Base-by-base conservation (phyloP, 2,329 filamentous ascomycete species). In the Cercospora sesami region DNA sequence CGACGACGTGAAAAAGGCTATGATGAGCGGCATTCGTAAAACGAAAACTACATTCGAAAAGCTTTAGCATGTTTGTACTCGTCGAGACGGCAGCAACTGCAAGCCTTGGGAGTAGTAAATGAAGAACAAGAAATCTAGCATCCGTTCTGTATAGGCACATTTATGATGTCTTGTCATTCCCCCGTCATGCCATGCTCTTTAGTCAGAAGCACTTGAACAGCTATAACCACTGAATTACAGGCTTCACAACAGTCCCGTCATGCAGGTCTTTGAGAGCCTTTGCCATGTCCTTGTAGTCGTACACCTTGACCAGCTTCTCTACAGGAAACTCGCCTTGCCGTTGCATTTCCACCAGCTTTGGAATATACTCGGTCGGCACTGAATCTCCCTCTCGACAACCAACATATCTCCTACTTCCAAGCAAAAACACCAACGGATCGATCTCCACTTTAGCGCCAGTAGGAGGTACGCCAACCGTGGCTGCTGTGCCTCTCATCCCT, bases 41-140 rank as follows among this genome's bases (percentile, higher is more conserved):
- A 72, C 68, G 18, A 71, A 71, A 64, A 51, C 71, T 28, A 73
- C 63, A n/a, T 73, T 73, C 59, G 69, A 71, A 53, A 73, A 73
- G 60, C 65, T 73, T 7, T 53, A 62, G 60, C 23, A 23, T 16
- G 4, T 2, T 48, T 16, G 36, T n/a, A 39, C 14, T n/a, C 14
- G 36, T 14, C 5, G 36, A 39, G 14, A 39, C 14, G 36, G 4
- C 36, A 39, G 14, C 36, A 39, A 39, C 4, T 7, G 5, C 36
- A 14, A n/a, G 14, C 14, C 0, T 7, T 5, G n/a, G 36, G 5
- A 16, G 12, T 14, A 36, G 16, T 3, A 12, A 39, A 39, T 5
- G 5, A 7, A 39, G 2, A 39, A 14, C 5, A 16, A 5, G 33
- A 14, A 36, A 16, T 16, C n/a, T 12, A 14, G 36, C 5, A 39